These are phyloP conservation scores for Diutina pseudorugosa DNA, from an alignment of 1,139 yeast genomes.

Conservation along the genomic window DNA sequence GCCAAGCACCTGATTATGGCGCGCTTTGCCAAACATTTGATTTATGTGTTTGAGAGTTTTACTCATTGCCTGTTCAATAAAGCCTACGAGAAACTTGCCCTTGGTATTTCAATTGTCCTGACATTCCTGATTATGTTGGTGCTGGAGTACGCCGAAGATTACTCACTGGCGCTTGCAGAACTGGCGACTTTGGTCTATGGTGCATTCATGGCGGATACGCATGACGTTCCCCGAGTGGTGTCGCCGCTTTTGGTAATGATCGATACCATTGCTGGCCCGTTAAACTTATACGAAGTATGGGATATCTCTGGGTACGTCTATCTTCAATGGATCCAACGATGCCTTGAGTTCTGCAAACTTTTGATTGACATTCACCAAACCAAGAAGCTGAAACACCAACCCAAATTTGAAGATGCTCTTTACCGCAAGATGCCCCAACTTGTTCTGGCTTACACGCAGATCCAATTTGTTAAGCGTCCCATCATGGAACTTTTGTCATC, in stretches of 20 bases:
- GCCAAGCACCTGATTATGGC: conserved; percentile 43
- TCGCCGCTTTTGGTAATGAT: conserved; percentile 44
- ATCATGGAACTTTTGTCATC: conserved; percentile 50
- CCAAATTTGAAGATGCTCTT: conserved; percentile 13
- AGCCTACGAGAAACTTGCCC: conserved; percentile 44
- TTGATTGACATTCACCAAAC: background rate
- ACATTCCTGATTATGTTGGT: conserved; percentile 45
- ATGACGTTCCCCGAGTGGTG: conserved; percentile 40
- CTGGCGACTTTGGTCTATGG: conserved; percentile 34
- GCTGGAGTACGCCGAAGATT: conserved; percentile 47
- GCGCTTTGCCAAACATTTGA: conserved; percentile 43
- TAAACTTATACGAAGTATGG: conserved; percentile 26
- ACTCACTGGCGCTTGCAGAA: conserved; percentile 10
- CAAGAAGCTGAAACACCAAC: background rate
- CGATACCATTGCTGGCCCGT: conserved; percentile 29
- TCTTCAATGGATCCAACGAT: background rate
- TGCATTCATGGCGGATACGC: conserved; percentile 43
- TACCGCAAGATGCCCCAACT: conserved; percentile 45
- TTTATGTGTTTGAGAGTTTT: conserved; percentile 65
- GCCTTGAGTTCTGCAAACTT: background rate
- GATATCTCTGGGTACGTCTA: conserved; percentile 22
- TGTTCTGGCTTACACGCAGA: conserved; percentile 45
- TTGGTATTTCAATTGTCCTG: conserved; percentile 47
- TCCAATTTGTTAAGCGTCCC: conserved; percentile 34
- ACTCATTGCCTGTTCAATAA: conserved; percentile 54